A percentile compares a stretch with the other conserved stretches of the same genome.
phyloP scores from a whole-genome alignment of 768 basidiomycete species.

The Leccinum obscurum region DNA sequence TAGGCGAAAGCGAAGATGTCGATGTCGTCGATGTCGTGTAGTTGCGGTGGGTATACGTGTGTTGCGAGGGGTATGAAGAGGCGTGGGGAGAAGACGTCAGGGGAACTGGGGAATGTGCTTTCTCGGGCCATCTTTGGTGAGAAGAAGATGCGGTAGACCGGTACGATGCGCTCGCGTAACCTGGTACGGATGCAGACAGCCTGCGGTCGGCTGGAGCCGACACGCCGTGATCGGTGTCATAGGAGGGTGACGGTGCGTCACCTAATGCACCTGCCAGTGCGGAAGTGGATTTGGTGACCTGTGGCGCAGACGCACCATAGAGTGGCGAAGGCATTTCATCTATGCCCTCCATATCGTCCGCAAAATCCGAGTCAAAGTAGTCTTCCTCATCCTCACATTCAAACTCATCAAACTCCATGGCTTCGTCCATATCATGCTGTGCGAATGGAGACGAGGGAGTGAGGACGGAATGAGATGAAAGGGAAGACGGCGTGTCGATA shows the following conservation, averaged over 20 bases:
- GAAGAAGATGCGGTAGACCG: conserved; percentile 7
- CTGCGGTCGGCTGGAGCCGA: conserved; percentile 27
- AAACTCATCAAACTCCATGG: conserved; percentile 34
- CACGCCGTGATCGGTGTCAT: conserved; percentile 7
- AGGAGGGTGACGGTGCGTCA: conserved; percentile 19
- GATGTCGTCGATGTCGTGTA: conserved; percentile 6
- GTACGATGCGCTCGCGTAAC: conserved; percentile 29
- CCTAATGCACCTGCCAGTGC: conserved; percentile 34
- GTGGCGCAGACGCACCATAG: conserved; percentile 24
- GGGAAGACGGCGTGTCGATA: conserved; percentile 32
- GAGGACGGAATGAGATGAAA: conserved; percentile 33
- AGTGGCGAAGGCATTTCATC: conserved; percentile 23
- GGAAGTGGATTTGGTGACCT: conserved; percentile 33
- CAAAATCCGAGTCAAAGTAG: conserved; percentile 32
- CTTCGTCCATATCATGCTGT: conserved; percentile 14
- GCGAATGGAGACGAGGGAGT: conserved; percentile 34
- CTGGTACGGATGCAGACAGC: conserved; percentile 34
- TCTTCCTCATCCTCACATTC: conserved; percentile 35
- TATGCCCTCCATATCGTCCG: conserved; percentile 34
- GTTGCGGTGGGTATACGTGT: conserved; percentile 27
- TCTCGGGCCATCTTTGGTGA: conserved; percentile 22
- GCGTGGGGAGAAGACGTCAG: conserved; percentile 1
- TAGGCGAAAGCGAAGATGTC: conserved; percentile 20
- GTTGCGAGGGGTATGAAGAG: conserved; percentile 21
- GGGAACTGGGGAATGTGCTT: conserved; percentile 13